phyloP scores from a whole-genome alignment of 768 basidiomycete genomes.

The Lentinula detonsa region DNA sequence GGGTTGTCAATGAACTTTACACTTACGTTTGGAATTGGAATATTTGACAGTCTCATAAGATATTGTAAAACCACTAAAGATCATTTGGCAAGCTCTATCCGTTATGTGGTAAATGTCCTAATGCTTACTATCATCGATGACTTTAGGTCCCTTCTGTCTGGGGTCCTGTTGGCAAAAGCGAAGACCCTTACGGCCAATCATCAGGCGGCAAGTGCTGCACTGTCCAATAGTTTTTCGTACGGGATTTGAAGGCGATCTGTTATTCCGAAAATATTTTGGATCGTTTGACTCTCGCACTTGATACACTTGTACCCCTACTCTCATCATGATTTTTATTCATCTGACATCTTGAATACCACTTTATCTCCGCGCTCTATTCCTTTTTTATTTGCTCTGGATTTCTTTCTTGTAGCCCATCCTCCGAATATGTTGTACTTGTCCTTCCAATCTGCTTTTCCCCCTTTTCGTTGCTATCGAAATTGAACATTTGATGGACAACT shows the following conservation, averaged over 20 bases:
- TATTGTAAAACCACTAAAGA: slow-evolving; percentile 74
- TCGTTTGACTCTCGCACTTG: not conserved
- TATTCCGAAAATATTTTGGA: not conserved
- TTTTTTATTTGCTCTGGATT: not conserved
- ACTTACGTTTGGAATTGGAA: not conserved
- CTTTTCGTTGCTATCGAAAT: not conserved
- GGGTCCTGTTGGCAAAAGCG: slow-evolving; percentile 88
- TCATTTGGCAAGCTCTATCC: slow-evolving; percentile 43
- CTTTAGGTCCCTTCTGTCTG: slow-evolving; percentile 80
- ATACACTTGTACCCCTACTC: not conserved
- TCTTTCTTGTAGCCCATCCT: not conserved
- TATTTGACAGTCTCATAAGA: slow-evolving; percentile 50
- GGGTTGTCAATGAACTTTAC: no score
- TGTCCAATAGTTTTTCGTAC: slow-evolving; percentile 38
- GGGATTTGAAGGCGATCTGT: not conserved
- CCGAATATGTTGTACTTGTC: not conserved
- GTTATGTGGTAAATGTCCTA: not conserved
- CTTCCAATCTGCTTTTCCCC: not conserved
- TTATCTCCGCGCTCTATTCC: not conserved
- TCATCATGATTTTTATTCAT: not conserved
- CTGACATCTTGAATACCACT: not conserved
- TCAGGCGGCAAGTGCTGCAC: slow-evolving; percentile 50
- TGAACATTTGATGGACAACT: not conserved
- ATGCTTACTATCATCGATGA: slow-evolving; percentile 26
- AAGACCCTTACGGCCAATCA: slow-evolving; percentile 79